Evolutionary conservation across 2,329 filamentous ascomycete genomes (phyloP), one percentile per base, ranked within the genome.

Genomic region (Fusarium sp.): DNA sequence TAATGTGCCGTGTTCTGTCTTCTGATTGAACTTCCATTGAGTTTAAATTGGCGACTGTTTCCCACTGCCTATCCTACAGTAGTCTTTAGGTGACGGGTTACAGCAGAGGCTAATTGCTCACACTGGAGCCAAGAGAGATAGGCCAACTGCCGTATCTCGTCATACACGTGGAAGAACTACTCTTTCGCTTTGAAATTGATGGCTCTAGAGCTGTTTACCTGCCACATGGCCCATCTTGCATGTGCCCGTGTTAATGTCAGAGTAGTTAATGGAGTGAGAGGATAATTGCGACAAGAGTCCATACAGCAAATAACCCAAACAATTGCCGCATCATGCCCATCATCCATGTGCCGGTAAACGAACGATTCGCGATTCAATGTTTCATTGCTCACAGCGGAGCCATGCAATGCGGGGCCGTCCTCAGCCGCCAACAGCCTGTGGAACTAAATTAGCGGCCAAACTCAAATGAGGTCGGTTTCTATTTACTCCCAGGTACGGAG

Each of bases 391-490:
- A 60, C 47, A 53, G 51, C 40, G 34, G 38, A 21, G 34, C 21
- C 30, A 28, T 12, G 26, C 10, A 53, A 47, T 65, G 62, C 55
- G 62, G 63, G 57, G 62, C 51, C 45, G 23, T 40, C 40, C 39
- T 66, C 43, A 64, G 58, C 61, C 58, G 56, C 63, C 40, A 19
- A 50, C 44, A 51, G 64, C 45, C 40, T 56, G 65, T 68, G 60
- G 65, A 40, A 66, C 60, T 42, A 55, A 65, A 24, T 59, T 55
- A 60, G 54, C 48, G 46, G 39, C 63, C 64, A 67, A 61, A 54
- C 65, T 65, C 47, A 68, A 65, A 61, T 53, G 43, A 67, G 59
- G 44, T 58, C 47, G 32, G 53, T 51, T 61, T 66, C 65, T 66
- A 62, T 68, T 68, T 68, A 65, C 64, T 67, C 39, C 24, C n/a